phyloP scores from a whole-genome alignment of 257 asterid species.

The Scutellaria barbata region DNA sequence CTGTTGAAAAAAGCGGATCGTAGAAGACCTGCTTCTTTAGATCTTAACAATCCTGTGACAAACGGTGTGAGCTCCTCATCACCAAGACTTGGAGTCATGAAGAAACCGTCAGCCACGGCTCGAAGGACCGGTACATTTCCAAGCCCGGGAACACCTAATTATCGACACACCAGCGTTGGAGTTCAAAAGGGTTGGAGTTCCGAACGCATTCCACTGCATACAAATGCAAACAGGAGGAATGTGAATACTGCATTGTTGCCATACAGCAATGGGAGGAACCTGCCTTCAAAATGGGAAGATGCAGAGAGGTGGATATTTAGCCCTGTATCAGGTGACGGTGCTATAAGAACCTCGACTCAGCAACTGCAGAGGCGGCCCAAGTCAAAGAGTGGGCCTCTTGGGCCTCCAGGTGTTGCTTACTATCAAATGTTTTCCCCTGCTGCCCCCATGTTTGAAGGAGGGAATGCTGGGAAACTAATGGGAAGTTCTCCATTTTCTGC shows the following conservation, averaged over 20 bases:
- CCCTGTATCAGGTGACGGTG: conserved; percentile 77
- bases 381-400: conserved; percentile 97
- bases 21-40: conserved; percentile 74
- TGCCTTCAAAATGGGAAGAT: conserved; percentile 99
- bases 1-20: conserved; percentile 58
- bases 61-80: conserved; percentile 60
- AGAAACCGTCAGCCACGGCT: conserved; percentile 53
- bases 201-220: conserved; percentile 76
- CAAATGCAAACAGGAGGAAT: conserved; percentile 52
- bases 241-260: conserved; percentile 60
- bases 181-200: conserved; percentile 96
- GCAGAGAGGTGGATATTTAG: conserved; percentile 99
- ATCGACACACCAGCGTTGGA: conserved; percentile 64
- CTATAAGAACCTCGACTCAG: conserved; percentile 58
- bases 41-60: conserved; percentile 60
- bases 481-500: conserved; percentile 75
- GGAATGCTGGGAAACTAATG: conserved; percentile 45
- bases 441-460: conserved; percentile 53
- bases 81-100: conserved; percentile 64
- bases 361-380: conserved; percentile 80
- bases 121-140: conserved; percentile 62
- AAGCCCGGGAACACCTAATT: conserved; percentile 92
- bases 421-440: conserved; percentile 86
- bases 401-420: conserved; percentile 83
- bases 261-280: conserved; percentile 63